These are phyloP conservation scores for Aspergillus funiculosus DNA, from an alignment of 495 filamentous ascomycete genomes.

Conservation along the genomic window DNA sequence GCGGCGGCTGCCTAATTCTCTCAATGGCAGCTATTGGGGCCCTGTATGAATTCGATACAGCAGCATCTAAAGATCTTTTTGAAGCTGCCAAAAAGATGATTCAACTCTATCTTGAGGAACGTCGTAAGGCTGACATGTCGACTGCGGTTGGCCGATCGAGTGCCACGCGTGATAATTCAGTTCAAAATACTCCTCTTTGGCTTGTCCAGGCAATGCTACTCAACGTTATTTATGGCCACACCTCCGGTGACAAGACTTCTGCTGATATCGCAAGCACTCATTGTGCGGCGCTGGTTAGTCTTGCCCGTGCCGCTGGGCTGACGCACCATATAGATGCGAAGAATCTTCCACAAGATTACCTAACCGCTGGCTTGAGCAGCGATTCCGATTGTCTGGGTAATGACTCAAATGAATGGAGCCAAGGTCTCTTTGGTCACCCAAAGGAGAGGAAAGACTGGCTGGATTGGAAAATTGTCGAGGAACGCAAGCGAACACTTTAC, in stretches of 20 bases:
- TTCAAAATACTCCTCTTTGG: conserved; percentile 85
- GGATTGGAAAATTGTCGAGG: conserved; percentile 81
- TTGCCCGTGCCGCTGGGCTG: conserved; percentile 81
- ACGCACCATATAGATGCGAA: conserved; percentile 43
- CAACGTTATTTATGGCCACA: conserved; percentile 93
- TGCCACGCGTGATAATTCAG: conserved; percentile 55
- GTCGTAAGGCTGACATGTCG: conserved; percentile 81
- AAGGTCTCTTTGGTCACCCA: conserved; percentile 38
- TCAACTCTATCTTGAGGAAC: conserved; percentile 85
- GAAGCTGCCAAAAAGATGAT: conserved; percentile 95
- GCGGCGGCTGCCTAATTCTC: conserved; percentile 83
- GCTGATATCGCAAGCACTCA: conserved; percentile 90
- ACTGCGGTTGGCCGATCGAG: conserved; percentile 63
- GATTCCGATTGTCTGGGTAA: background rate
- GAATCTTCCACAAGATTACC: conserved; percentile 37
- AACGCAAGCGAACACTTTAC: conserved; percentile 90
- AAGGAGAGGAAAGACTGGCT: conserved; percentile 83
- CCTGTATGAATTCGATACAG: conserved; percentile 81
- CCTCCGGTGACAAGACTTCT: conserved; percentile 84
- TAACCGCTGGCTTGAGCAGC: conserved; percentile 18
- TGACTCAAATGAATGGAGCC: conserved; percentile 26
- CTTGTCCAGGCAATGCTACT: conserved; percentile 98
- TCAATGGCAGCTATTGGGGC: conserved; percentile 96
- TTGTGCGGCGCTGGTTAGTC: conserved; percentile 81
- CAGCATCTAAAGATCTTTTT: conserved; percentile 78